Evolutionary conservation across 805 yeast genomes (phyloP), one percentile per base, ranked within the genome.

Genomic region (Peterozyma toletana): DNA sequence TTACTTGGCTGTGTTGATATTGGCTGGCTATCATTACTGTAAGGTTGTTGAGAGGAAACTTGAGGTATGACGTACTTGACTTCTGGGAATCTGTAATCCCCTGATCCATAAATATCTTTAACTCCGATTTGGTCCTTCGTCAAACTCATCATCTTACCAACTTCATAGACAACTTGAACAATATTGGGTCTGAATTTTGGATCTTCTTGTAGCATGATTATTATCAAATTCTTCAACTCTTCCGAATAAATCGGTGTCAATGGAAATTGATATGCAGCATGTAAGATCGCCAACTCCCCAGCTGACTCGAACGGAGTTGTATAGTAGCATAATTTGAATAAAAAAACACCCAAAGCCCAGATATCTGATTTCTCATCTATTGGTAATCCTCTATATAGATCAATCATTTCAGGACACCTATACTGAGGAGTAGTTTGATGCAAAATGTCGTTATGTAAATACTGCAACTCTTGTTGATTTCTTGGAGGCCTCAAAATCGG

Each of bases 351-450:
- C 39, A 91, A 66, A 0, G 99, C 99, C 99, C 99, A 91, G 39
- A 91, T 86, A 64, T 91, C 99, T 7, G 91, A 74, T 62, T 88
- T 88, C 55, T 90, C 95, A 62, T 91, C 93, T 35, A 91, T 85
- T 2, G 96, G 93, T 39, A 80, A 66, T 6, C 89, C 86, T 39
- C 88, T 70, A 58, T 83, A 83, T 21, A 90, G 71, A 62, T 91
- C 97, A 45, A 91, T 77, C 98, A 91, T 93, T 59, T 91, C 99
- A 0, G 99, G 99, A 0, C 95, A 73, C 50, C 99, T 71, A 59
- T 91, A 91, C 62, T 93, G 99, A 13, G 96, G 96, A 3, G 99
- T 91, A 0, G 99, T 91, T 57, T 91, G 95, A 50, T 82, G 79
- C 55, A 87, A 76, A 44, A 91, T 79, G 59, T 91, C 96, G 55